Base-by-base conservation (phyloP, 2,329 filamentous ascomycete species). In the Claviceps monticola region DNA sequence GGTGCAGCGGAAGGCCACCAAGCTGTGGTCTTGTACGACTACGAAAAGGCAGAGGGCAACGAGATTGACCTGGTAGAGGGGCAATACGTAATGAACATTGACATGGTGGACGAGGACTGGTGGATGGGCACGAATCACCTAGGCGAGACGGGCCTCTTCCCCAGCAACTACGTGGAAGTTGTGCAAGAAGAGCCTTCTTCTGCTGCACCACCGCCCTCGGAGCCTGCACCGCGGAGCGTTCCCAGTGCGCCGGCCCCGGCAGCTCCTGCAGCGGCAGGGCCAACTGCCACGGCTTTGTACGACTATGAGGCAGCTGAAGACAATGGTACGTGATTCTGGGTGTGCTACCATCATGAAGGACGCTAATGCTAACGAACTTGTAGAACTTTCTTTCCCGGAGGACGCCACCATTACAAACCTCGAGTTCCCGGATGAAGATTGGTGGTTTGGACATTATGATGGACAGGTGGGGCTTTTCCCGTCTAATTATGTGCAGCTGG, bases 61-160 rank as follows among this genome's bases (percentile, higher is more conserved):
- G 93, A 98, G 70, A 80, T 98, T 53, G 89, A 95, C 58, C 77
- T 98, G 17, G 76, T 79, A 26, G 93, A 98, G 69, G 90, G 90
- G 56, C 87, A 96, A 61, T 80, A 83, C 57, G 84, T 98, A 39
- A 89, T 79, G 23, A 84, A 95, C 64, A 95, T 98, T 61, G 88
- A 97, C 56, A 94, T 94, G 86, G 88, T 98, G 2, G 93, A 97
- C 60, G 86, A 94, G 49, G 91, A 98, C 65, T 98, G 93, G 93
- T 98, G 93, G 93, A 86, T 95, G 79, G 93, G 94, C 44, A 87
- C 85, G 58, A 98, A 97, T 71, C 72, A 77, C 21, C 76, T 74
- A 55, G 93, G 93, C 60, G 88, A 96, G 67, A 83, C 76, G 53
- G 93, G 93, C 47, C 75, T 98, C 38, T 97, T 98, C 75, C 93